Evolutionary conservation across 352 stramenopile genomes (phyloP), one percentile per base, ranked within the genome.

Genomic region (Phytophthora crassamura): DNA sequence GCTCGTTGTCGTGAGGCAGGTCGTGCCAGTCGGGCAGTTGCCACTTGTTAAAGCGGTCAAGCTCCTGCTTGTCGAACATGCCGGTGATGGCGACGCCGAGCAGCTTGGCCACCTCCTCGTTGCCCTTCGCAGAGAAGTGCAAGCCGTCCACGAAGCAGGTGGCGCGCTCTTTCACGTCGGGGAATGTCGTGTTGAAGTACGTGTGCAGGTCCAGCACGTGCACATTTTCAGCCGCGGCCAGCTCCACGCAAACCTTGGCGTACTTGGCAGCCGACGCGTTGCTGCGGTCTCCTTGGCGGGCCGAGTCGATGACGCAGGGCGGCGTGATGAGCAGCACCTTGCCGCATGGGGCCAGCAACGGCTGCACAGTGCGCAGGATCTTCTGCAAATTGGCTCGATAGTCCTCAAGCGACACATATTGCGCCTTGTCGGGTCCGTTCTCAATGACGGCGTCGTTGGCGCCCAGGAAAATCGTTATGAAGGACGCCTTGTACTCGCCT

Each of bases 391-490:
- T 89, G 40, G 38, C 28, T 10, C 66, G 63, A 61, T 84, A 89
- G 34, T 77, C 62, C 9, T 71, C 52, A 0, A 88, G 41, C 1
- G 78, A 78, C 18, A 91, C 75, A 53, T 79, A 82, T 48, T 87
- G 77, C n/a, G 48, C 28, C 25, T 66, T 64, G 43, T 69, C 53
- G 9, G 59, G 59, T 11, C 80, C 80, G 25, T 70, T 43, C 33
- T 59, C 55, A 1, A 88, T 41, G 22, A 78, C 78, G 6, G 83
- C 80, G 62, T 91, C 83, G 34, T 91, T 91, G n/a, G 80, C 71
- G 10, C 80, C 83, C 15, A 91, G 61, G 59, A 80, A 89, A 1
- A 91, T 39, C 6, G 78, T 77, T 41, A 88, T 70, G 14, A 88
- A 62, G 28, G 67, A 64, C 16, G 78, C 69, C 0, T 40, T 59